A percentile compares a stretch with the other conserved stretches of the same genome.
Evolutionary conservation across 345 rosid genomes (phyloP).

Genomic region (Aquilaria sinensis): DNA sequence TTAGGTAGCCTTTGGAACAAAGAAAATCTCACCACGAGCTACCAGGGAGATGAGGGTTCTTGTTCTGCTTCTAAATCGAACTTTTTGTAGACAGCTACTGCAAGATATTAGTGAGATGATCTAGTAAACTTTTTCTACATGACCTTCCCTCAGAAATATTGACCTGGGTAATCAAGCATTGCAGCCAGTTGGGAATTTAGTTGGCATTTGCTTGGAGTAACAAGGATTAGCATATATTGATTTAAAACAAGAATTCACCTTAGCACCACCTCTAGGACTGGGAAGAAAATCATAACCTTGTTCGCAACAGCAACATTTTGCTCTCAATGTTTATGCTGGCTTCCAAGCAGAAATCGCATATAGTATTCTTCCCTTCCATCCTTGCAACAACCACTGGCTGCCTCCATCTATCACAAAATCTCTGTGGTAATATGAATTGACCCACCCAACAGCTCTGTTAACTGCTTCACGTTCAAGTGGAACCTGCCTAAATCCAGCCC

Average conservation of each 20-base stretch:
- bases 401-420: slow-evolving; percentile 77
- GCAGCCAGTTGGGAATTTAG: slow-evolving; percentile 1
- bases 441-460: slow-evolving; percentile 34
- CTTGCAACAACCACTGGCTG: slow-evolving; percentile 74
- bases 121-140: background rate
- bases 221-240: slow-evolving; percentile 4
- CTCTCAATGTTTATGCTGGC: slow-evolving; percentile 24
- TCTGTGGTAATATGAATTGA: slow-evolving; percentile 52
- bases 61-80: background rate
- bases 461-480: slow-evolving; percentile 45
- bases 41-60: background rate
- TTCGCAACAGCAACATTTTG: no score
- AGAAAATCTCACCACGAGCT: slow-evolving; percentile 1
- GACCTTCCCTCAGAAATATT: slow-evolving; percentile 2
- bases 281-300: no score
- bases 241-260: background rate
- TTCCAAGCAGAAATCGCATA: slow-evolving; percentile 84
- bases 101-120: no score
- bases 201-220: background rate
- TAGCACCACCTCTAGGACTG: background rate
- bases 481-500: slow-evolving; percentile 72
- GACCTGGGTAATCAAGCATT: background rate
- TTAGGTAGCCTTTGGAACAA: background rate
- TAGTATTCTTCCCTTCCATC: slow-evolving; percentile 90
- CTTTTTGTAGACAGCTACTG: background rate